These are phyloP conservation scores for Gossypium herbaceum DNA, from an alignment of 345 rosid genomes.

Conservation along the genomic window DNA sequence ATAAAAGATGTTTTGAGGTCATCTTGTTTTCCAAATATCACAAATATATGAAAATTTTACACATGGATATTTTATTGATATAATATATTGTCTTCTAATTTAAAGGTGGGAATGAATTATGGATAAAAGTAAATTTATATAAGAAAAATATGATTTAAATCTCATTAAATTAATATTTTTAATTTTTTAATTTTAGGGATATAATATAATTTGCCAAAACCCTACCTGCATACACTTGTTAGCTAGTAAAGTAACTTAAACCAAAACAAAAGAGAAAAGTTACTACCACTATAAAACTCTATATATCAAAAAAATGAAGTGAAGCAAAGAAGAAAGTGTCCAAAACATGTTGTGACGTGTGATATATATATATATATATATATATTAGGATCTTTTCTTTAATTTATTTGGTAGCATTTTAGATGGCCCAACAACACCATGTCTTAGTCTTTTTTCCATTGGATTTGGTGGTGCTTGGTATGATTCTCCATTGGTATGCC, in stretches of 20 bases:
- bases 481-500: conserved; percentile 13
- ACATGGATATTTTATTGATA: too few species aligned
- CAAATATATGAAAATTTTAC: too few species aligned
- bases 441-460: background rate
- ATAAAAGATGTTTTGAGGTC: too few species aligned
- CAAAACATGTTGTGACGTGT: background rate
- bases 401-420: conserved; percentile 33
- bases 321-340: background rate
- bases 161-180: too few species aligned
- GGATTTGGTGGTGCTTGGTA: background rate
- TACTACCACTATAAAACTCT: background rate
- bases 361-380: background rate
- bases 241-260: background rate
- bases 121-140: too few species aligned
- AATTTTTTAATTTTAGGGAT: too few species aligned
- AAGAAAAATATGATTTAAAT: too few species aligned
- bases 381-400: conserved; percentile 27
- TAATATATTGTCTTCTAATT: too few species aligned
- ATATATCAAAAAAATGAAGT: background rate
- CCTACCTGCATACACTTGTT: background rate
- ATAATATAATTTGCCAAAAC: too few species aligned
- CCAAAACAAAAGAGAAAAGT: background rate
- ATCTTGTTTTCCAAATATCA: too few species aligned
- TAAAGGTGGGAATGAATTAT: too few species aligned
- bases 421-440: conserved; percentile 22